Evolutionary conservation across 2,329 filamentous ascomycete species (phyloP).

Genomic region (Coleophoma eucalyptorum): DNA sequence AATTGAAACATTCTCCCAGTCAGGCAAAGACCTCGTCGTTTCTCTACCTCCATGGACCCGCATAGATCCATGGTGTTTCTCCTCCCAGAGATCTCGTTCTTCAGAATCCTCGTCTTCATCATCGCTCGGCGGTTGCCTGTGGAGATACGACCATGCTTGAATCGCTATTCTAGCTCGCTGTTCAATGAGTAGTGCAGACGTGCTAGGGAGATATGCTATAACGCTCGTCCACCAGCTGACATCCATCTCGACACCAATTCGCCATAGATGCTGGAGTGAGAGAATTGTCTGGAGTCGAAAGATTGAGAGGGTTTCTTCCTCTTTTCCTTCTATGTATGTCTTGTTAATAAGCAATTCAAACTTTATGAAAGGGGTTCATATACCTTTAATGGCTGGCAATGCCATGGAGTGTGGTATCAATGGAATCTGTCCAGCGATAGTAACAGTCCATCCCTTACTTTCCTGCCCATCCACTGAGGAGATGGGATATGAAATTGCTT

Average conservation of each 20-base stretch:
- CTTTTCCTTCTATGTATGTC: background rate
- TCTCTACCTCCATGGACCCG: constrained; percentile 11
- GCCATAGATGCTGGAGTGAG: constrained; percentile 84
- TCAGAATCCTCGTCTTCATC: constrained; percentile 45
- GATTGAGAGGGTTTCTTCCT: constrained; percentile 20
- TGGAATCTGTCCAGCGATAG: constrained; percentile 88
- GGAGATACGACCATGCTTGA: constrained; percentile 39
- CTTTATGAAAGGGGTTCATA: background rate
- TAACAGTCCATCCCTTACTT: constrained; percentile 37
- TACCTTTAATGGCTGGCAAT: constrained; percentile 33
- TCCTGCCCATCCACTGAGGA: constrained; percentile 19
- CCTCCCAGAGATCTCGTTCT: constrained; percentile 66
- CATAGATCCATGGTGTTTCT: constrained; percentile 52
- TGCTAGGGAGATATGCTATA: constrained; percentile 66
- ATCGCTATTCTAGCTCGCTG: constrained; percentile 38
- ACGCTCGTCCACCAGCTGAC: constrained; percentile 73
- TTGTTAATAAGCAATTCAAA: background rate
- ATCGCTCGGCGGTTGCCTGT: constrained; percentile 26
- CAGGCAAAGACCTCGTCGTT: constrained; percentile 38
- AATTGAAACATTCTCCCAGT: constrained; percentile 40
- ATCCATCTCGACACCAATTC: constrained; percentile 69
- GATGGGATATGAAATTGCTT: constrained; percentile 63
- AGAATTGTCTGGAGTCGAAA: constrained; percentile 62
- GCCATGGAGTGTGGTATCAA: constrained; percentile 78
- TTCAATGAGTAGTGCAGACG: constrained; percentile 17